Base-by-base conservation (phyloP, 306 rosid genomes). In the Arachis hypogaea region DNA sequence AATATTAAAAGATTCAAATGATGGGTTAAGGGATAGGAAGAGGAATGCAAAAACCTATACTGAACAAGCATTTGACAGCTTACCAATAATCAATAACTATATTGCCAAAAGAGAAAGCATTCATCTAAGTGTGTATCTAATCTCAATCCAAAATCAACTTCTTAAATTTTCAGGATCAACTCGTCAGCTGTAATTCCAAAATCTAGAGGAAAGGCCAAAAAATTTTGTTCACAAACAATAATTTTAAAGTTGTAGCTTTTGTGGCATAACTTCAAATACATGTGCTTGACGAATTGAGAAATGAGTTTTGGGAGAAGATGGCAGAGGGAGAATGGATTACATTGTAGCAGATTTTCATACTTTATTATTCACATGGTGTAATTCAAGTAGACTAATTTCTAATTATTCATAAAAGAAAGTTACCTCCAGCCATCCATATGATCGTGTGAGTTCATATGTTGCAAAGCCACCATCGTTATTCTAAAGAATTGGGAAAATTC, bases 391-490 rank as follows among this genome's bases (percentile, higher is more conserved):
- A 40, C 62, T 44, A 44, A 33, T 52, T 73, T 47, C 73, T 64
- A 55, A 12, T 30, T 46, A 16, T 63, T 64, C 59, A 55, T 66
- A 56, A 69, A 68, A 76, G 76, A 43, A 59, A 61, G 65, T 61
- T 87, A 93, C 98, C 97, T 93, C 98, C 87, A 93, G 85, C 96
- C 97, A 93, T 2, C 52, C 60, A 81, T 93, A 91, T 65, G 98
- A 93, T 77, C 98, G 88, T 33, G 92, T 93, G 79, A 93, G 90
- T 76, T 93, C 98, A 40, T 93, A 93, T 7, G 97, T 91, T 16
- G 97, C 97, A 77, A 89, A 78, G 69, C 98, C 97, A 58, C 97
- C 97, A 57, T 85, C 89, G 16, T 58, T 84, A 73, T 93, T 93
- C 97, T 93, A 86, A 72, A 81, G 69, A 42, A 29, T 60, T 51